Evolutionary conservation across 768 basidiomycete species (phyloP).

Genomic region (button mushroom (Agaricus bisporus)): DNA sequence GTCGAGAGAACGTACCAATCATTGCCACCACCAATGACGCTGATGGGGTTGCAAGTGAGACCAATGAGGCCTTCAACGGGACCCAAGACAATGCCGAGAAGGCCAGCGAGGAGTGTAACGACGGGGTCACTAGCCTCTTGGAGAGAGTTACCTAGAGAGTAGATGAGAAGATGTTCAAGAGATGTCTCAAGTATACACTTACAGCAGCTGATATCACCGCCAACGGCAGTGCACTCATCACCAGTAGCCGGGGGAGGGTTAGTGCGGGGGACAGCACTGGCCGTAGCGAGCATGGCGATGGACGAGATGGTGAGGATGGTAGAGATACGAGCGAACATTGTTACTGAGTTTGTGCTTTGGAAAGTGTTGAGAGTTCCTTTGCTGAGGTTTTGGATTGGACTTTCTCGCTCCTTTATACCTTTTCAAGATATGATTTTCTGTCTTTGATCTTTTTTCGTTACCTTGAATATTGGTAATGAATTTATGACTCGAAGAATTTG

Average conservation of each 20-base stretch:
- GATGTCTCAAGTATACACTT: constrained; percentile 1
- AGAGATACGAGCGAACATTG: constrained; percentile 22
- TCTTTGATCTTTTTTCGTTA: no score
- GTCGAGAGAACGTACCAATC: constrained; percentile 14
- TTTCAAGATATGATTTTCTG: background rate
- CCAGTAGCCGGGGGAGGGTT: background rate
- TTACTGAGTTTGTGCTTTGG: constrained; percentile 6
- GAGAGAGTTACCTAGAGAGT: constrained; percentile 18
- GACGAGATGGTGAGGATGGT: constrained; percentile 17
- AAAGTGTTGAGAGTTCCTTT: constrained; percentile 17
- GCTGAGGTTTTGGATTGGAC: constrained; percentile 11
- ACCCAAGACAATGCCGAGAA: constrained; percentile 27
- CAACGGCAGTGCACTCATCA: constrained; percentile 23
- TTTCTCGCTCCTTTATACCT: background rate
- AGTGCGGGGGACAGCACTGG: constrained; percentile 19
- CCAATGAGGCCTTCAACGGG: constrained; percentile 1
- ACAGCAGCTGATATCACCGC: constrained; percentile 17
- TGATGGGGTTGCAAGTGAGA: constrained; percentile 26
- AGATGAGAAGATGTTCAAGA: background rate
- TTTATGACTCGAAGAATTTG: no score
- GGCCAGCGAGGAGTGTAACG: constrained; percentile 18
- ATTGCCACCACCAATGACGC: constrained; percentile 19
- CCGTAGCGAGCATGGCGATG: constrained; percentile 20
- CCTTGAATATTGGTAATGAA: no score
- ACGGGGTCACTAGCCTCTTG: constrained; percentile 10